A percentile compares a stretch with the other conserved stretches of the same genome.
Evolutionary conservation across 805 yeast genomes (phyloP).

Genomic region (Torulaspora maleeae): DNA sequence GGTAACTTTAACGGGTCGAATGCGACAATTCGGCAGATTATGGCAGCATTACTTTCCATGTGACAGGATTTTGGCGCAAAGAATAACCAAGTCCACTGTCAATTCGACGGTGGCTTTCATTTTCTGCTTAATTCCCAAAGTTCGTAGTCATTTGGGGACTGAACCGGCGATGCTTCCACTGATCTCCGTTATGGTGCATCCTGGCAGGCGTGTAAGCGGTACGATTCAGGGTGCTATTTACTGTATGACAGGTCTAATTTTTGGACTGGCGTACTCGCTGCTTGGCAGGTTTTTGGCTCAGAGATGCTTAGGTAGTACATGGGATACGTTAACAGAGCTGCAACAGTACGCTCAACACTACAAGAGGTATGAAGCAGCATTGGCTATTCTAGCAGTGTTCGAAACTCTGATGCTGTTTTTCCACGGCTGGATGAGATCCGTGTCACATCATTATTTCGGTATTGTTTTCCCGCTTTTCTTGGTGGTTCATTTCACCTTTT

Average conservation of each 20-base stretch:
- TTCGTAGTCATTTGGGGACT: conserved; percentile 36
- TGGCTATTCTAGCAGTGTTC: conserved; percentile 42
- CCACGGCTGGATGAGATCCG: conserved; percentile 49
- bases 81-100: conserved; percentile 38
- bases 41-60: conserved; percentile 29
- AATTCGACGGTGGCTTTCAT: conserved; percentile 42
- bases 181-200: conserved; percentile 46
- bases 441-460: conserved; percentile 43
- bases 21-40: conserved; percentile 3
- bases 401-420: conserved; percentile 45
- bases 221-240: conserved; percentile 42
- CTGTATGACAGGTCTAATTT: conserved; percentile 39
- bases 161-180: conserved; percentile 44
- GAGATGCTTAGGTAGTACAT: conserved; percentile 33
- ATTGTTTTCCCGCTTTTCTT: conserved; percentile 46
- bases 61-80: conserved; percentile 34
- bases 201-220: conserved; percentile 47
- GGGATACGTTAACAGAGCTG: conserved; percentile 30
- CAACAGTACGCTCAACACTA: conserved; percentile 32
- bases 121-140: conserved; percentile 39
- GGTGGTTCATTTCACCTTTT: conserved; percentile 47
- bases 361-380: conserved; percentile 36
- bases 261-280: conserved; percentile 42
- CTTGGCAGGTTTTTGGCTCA: conserved; percentile 42
- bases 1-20: background rate